Base-by-base conservation (phyloP, 1,284 basidiomycete species). In the Ganoderma lingzhi region DNA sequence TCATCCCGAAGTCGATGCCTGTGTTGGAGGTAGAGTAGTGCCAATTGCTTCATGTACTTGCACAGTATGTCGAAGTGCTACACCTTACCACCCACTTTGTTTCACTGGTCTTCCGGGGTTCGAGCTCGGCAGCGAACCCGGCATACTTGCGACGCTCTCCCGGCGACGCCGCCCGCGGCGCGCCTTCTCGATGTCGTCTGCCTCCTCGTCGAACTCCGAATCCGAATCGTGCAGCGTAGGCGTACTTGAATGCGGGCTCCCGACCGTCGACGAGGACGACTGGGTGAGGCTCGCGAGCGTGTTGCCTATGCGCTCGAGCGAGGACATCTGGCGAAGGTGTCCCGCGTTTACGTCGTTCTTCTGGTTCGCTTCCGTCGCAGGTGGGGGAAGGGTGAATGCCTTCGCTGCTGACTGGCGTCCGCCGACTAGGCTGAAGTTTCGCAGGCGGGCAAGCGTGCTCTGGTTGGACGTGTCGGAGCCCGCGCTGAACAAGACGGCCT, bases 401-500 rank as follows among this genome's bases (percentile, higher is more conserved):
- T 73, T 82, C 61, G 78, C 66, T 28, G 82, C 67, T 28, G 82
- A 73, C 74, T 87, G 86, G 72, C 88, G 82, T 65, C 85, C 78
- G 14, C 87, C 84, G 15, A 88, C 89, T 41, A 94, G 84, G 73
- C 93, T 93, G 80, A 96, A 94, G 76, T 95, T 95, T 56, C 94
- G 86, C 32, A 97, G 79, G 14, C 94, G 88, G 12, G 91, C 88
- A n/a, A 96, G 84, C 0, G 94, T 82, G 71, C 90, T 90, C 73
- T 85, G 86, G 69, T 87, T 91, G 0, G 93, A 94, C 1, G 88
- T 90, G 76, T 98, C 97, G 0, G 95, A 97, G 1, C 95, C 89
- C 2, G 97, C 97, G 64, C 94, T 96, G 41, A 99, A n/a, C n/a
- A n/a, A n/a, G n/a, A n/a, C n/a, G n/a, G n/a, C n/a, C n/a, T n/a